phyloP scores from a whole-genome alignment of 371 early-diverging fungal species.

The Mucor saturninus region DNA sequence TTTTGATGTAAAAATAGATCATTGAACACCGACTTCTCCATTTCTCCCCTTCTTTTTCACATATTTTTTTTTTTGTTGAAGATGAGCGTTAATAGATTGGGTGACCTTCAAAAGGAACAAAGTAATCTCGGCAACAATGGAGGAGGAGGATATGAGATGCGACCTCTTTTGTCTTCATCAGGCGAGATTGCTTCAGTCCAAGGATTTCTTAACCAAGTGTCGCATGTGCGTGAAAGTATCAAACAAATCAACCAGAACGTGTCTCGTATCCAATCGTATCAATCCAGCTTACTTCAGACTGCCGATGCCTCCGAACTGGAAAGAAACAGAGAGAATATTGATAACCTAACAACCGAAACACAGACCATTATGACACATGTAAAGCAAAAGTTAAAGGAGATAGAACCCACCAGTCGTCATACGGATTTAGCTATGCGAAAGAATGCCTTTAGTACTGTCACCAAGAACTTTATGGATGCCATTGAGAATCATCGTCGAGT shows the following conservation, averaged over 20 bases:
- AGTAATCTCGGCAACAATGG: slow-evolving; percentile 26
- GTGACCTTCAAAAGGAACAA: slow-evolving; percentile 36
- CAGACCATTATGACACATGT: slow-evolving; percentile 48
- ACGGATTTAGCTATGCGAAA: slow-evolving; percentile 52
- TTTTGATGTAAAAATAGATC: neutral
- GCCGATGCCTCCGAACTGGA: slow-evolving; percentile 44
- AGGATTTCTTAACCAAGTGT: slow-evolving; percentile 43
- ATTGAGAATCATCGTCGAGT: slow-evolving; percentile 48
- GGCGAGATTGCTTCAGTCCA: slow-evolving; percentile 36
- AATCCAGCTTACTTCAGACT: slow-evolving; percentile 45
- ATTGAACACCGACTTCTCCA: neutral
- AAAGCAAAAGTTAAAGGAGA: slow-evolving; percentile 49
- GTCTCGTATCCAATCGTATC: slow-evolving; percentile 34
- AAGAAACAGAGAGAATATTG: slow-evolving; percentile 31
- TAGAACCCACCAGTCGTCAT: slow-evolving; percentile 48
- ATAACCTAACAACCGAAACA: slow-evolving; percentile 38
- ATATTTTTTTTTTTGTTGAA: slow-evolving; percentile 1
- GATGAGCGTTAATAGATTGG: slow-evolving; percentile 54
- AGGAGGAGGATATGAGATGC: slow-evolving; percentile 44
- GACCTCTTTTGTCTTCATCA: slow-evolving; percentile 43
- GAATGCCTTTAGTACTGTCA: slow-evolving; percentile 50
- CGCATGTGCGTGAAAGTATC: slow-evolving; percentile 48
- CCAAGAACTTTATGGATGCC: slow-evolving; percentile 48
- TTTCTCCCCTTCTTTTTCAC: slow-evolving; percentile 11
- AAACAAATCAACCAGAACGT: slow-evolving; percentile 45